phyloP scores from a whole-genome alignment of 768 basidiomycete genomes.

The Trametes cinnabarina region DNA sequence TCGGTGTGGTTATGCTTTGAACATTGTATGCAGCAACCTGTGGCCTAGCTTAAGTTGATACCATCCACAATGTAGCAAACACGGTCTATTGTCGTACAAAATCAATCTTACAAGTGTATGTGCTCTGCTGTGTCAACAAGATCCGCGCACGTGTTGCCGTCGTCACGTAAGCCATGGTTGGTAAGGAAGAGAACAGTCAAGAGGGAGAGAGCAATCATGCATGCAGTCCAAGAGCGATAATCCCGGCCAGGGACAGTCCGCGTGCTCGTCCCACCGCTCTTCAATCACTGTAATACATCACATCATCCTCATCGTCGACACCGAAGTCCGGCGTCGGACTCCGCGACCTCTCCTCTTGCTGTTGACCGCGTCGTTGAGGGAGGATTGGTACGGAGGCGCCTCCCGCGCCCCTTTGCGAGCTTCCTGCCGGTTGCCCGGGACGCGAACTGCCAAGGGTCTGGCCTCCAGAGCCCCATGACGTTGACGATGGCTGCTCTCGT shows the following conservation, averaged over 20 bases:
- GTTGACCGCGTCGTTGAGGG: constrained; percentile 38
- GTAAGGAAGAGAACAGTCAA: not conserved
- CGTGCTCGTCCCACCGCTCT: constrained; percentile 27
- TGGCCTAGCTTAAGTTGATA: not conserved
- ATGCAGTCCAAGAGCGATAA: constrained; percentile 1
- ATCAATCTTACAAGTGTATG: constrained; percentile 9
- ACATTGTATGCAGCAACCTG: not conserved
- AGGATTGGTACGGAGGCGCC: constrained; percentile 50
- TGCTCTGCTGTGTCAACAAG: not conserved
- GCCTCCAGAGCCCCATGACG: constrained; percentile 38
- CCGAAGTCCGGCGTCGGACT: constrained; percentile 81
- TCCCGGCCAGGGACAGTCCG: not conserved
- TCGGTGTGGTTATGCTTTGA: constrained; percentile 94
- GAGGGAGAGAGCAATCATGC: not conserved
- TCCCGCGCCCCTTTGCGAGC: constrained; percentile 46
- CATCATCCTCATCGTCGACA: constrained; percentile 75
- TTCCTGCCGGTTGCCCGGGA: constrained; percentile 31
- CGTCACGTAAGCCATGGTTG: not conserved
- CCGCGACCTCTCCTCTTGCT: constrained; percentile 42
- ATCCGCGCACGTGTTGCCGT: not conserved
- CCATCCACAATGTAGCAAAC: constrained; percentile 2
- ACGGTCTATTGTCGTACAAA: constrained; percentile 6
- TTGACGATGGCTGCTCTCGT: constrained; percentile 33
- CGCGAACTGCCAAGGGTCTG: constrained; percentile 47
- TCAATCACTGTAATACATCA: constrained; percentile 77